Evolutionary conservation across 2,329 filamentous ascomycete species (phyloP).

Genomic region (Myotisia sp.): DNA sequence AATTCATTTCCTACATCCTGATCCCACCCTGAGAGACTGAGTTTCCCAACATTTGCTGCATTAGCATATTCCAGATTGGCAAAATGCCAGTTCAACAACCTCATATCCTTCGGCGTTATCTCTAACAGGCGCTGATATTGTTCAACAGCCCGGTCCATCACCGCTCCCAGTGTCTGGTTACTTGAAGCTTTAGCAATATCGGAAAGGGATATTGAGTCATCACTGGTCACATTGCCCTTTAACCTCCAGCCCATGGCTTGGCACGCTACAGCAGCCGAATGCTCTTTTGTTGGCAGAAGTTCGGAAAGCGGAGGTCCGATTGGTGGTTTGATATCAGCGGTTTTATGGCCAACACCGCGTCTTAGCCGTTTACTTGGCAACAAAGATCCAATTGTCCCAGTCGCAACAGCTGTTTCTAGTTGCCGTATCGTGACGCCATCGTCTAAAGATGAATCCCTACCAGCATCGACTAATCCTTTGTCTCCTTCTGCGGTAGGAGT

Average conservation of each 20-base stretch:
- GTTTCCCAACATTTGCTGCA: slow-evolving; percentile 68
- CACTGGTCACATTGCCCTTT: slow-evolving; percentile 46
- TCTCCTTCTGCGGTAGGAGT: slow-evolving; percentile 68
- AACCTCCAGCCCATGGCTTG: slow-evolving; percentile 71
- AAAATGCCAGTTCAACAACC: slow-evolving; percentile 93
- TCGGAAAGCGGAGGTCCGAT: slow-evolving; percentile 36
- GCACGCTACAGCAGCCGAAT: slow-evolving; percentile 63
- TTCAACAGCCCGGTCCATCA: slow-evolving; percentile 77
- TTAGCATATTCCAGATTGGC: slow-evolving; percentile 98
- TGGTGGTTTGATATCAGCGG: slow-evolving; percentile 39
- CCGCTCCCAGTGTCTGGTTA: slow-evolving; percentile 68
- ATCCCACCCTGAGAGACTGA: slow-evolving; percentile 88
- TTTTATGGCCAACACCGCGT: slow-evolving; percentile 31
- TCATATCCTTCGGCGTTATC: slow-evolving; percentile 70
- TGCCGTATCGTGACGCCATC: slow-evolving; percentile 57
- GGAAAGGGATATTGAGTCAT: slow-evolving; percentile 58
- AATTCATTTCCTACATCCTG: slow-evolving; percentile 97
- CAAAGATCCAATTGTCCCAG: slow-evolving; percentile 36
- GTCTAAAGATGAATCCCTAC: slow-evolving; percentile 60
- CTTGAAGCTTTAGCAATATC: slow-evolving; percentile 45
- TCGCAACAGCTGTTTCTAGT: slow-evolving; percentile 54
- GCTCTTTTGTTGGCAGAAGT: slow-evolving; percentile 52
- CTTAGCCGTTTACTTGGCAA: slow-evolving; percentile 31
- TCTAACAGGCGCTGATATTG: slow-evolving; percentile 78
- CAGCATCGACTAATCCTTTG: slow-evolving; percentile 64